Evolutionary conservation across 345 rosid species (phyloP).

Genomic region (Eutrema japonicum): DNA sequence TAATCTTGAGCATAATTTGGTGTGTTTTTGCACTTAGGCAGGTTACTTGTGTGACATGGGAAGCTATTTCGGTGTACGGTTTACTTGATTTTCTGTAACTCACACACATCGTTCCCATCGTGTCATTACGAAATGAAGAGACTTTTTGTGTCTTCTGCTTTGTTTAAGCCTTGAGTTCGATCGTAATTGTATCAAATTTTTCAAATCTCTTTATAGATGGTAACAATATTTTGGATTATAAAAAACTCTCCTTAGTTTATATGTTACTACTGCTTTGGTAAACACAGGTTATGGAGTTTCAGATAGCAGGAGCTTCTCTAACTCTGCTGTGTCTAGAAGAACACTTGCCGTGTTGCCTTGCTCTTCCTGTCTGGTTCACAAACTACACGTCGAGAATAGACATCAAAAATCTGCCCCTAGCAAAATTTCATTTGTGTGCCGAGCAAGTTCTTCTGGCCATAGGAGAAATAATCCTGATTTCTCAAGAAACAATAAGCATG

Average conservation of each 20-base stretch:
- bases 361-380: constrained; percentile 42
- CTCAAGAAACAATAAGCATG: constrained; percentile 60
- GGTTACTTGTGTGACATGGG: background rate
- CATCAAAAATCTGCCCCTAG: constrained; percentile 41
- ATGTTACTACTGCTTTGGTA: constrained; percentile 18
- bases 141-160: background rate
- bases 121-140: background rate
- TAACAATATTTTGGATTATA: background rate
- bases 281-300: constrained; percentile 59
- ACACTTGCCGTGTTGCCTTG: constrained; percentile 44
- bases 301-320: constrained; percentile 50
- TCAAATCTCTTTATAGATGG: background rate
- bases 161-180: background rate
- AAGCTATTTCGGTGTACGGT: constrained; percentile 6
- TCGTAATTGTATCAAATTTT: background rate
- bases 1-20: background rate
- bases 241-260: constrained; percentile 1
- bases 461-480: constrained; percentile 73
- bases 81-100: background rate
- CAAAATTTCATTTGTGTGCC: constrained; percentile 55
- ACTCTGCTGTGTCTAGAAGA: constrained; percentile 57
- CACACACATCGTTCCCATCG: background rate
- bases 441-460: constrained; percentile 59
- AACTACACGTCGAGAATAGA: constrained; percentile 43
- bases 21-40: background rate